phyloP scores from a whole-genome alignment of 345 rosid genomes.

The Salix purpurea region DNA sequence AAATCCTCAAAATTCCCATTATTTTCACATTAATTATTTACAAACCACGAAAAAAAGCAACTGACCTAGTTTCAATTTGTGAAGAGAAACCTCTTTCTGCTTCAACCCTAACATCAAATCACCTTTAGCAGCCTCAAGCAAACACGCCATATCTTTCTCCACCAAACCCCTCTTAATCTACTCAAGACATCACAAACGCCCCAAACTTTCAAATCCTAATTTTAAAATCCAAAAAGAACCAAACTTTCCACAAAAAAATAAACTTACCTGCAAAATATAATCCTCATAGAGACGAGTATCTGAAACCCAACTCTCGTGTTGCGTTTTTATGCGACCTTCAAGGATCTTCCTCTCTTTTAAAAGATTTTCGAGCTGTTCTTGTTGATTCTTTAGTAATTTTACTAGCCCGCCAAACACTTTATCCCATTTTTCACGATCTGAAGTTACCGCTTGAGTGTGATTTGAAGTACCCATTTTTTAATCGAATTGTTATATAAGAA shows the following conservation, averaged over 20 bases:
- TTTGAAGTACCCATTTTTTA: constrained; percentile 23
- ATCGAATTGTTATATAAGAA: neutral
- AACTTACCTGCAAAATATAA: constrained; percentile 46
- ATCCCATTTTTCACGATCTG: constrained; percentile 58
- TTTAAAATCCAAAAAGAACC: neutral
- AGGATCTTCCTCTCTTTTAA: constrained; percentile 53
- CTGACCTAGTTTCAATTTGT: constrained; percentile 51
- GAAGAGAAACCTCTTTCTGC: constrained; percentile 47
- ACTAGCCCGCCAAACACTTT: constrained; percentile 46
- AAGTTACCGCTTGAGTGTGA: constrained; percentile 15
- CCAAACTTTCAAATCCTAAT: constrained; percentile 32
- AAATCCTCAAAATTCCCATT: neutral
- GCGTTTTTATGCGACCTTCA: constrained; percentile 46
- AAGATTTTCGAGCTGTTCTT: constrained; percentile 59
- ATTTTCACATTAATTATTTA: neutral
- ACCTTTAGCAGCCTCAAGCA: constrained; percentile 45
- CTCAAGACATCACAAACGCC: constrained; percentile 3
- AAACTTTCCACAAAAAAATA: neutral
- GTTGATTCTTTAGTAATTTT: constrained; percentile 49
- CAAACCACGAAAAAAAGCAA: neutral
- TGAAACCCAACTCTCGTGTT: constrained; percentile 41
- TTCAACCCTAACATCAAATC: constrained; percentile 54
- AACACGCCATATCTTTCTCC: constrained; percentile 40
- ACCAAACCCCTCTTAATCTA: constrained; percentile 43
- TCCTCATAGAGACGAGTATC: constrained; percentile 47